Evolutionary conservation across 768 basidiomycete species (phyloP), one percentile per base, ranked within the genome.

Genomic region (Pholiota microspora): DNA sequence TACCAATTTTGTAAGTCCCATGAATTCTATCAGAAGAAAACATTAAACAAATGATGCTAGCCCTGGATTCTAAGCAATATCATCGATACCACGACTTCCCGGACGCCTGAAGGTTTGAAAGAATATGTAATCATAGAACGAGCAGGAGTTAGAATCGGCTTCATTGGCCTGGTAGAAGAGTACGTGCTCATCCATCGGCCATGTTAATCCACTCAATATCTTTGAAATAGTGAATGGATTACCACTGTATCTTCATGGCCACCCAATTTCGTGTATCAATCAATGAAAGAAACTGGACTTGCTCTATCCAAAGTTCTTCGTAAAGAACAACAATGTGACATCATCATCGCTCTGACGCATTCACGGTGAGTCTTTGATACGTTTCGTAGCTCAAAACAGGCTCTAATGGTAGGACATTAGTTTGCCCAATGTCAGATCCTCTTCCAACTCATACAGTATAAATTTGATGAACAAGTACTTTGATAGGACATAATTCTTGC

Each of bases 61-160:
- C 92, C 94, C 16, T 95, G 94, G 94, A 70, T 96, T 28, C 67
- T 96, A 54, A 93, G 91, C 65, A 97, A 97, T 64, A 89, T 96
- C 63, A 70, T 90, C 49, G 88, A 94, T 63, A 77, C 72, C 12
- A 72, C 72, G 6, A 94, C 89, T 1, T 80, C 78, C 6, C 66
- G 69, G 13, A 78, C 84, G 36, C 94, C 94, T 0, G 76, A 81
- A 44, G 70, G 73, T 45, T 65, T 95, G 3, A 70, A 79, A 24
- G 80, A 85, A 56, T 92, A 79, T 65, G 67, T 77, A 32, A 74
- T 94, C 4, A 65, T 93, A 8, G 89, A 94, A 61, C 75, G 86
- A 23, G 78, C 77, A 8, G 91, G 89, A 1, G 53, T 90, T 2
- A 81, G 80, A 42, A 76, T 95, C 44, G 94, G 94, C 3, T 66